Evolutionary conservation across 208 protist species (phyloP), one percentile per base, ranked within the genome.

Genomic region (Entamoeba invadens): DNA sequence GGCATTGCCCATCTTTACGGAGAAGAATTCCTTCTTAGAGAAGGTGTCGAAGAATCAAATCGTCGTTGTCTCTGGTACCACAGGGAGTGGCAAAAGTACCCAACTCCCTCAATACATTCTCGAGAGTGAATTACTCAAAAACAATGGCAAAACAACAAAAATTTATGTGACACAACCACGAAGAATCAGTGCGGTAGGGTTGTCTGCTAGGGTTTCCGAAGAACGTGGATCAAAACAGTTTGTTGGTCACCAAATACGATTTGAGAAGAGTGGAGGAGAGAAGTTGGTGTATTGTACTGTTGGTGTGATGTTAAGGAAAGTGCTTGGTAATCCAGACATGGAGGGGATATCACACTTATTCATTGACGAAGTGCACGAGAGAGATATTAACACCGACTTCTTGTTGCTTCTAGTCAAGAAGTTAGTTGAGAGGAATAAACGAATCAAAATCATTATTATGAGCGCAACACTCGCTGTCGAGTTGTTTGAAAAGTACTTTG

Each of bases 251-350:
- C 97, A 95, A 12, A 98, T 99, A 94, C 97, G 99, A 93, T 99
- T 99, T 96, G 98, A 99, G 93, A 98, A 35, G 97, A 95, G 31
- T 95, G 96, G 18, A 96, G 97, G 45, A 99, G 98, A 18, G 95
- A 96, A 0, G 96, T 99, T 31, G n/a, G 99, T 94, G 99, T 99
- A 95, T 96, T 99, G 95, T 95, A 99, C 98, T 1, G 98, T 99
- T 96, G 98, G 98, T 95, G 98, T 99, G 96, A 95, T 99, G 25
- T 95, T 99, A 2, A 97, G 98, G 50, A 98, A 99, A 95, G 97
- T 98, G 44, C 97, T 98, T 95, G 93, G 96, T 0, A 97, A 99
- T 95, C 97, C 97, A 18, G 94, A 96, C 42, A 95, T 99, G 25
- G 14, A 87, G 38, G 57, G 57, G 38, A 87, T 87, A 42, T 42